Conservation (phyloP, 1,284 basidiomycete genomes). For the Schizopora paradoxa region DNA sequence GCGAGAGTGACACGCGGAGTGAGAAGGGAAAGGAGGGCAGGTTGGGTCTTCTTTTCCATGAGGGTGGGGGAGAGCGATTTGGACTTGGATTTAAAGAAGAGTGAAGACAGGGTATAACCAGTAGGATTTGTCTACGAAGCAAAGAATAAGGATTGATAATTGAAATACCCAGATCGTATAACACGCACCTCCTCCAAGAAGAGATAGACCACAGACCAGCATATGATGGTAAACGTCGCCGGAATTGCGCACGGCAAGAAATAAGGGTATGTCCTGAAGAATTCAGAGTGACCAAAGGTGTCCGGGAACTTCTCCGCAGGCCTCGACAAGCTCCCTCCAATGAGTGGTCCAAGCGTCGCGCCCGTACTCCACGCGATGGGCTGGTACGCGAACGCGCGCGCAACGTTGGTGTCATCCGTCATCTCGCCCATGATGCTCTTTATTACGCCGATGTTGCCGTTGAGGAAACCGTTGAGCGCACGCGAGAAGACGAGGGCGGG, state of each 20-base stretch:
- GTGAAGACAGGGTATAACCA: conserved; percentile 8
- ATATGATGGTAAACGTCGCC: conserved; percentile 18
- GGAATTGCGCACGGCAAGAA: conserved; percentile 24
- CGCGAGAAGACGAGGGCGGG: conserved; percentile 26
- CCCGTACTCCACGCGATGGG: conserved; percentile 21
- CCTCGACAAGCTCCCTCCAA: conserved; percentile 24
- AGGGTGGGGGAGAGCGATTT: background rate
- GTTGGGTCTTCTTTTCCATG: conserved; percentile 8
- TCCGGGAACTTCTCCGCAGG: conserved; percentile 22
- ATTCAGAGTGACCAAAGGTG: conserved; percentile 21
- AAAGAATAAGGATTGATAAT: background rate
- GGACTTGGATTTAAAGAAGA: background rate
- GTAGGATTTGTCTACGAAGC: conserved; percentile 9
- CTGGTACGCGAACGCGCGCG: conserved; percentile 24
- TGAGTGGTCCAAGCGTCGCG: conserved; percentile 21
- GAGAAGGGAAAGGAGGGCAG: conserved; percentile 29
- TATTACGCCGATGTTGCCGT: conserved; percentile 27
- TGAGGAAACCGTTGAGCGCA: conserved; percentile 33
- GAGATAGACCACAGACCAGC: conserved; percentile 19
- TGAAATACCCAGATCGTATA: conserved; percentile 3
- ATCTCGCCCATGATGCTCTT: conserved; percentile 29
- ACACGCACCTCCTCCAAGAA: conserved; percentile 23
- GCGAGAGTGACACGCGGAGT: conserved; percentile 35
- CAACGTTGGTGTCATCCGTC: conserved; percentile 33
- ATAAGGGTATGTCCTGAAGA: conserved; percentile 25